A percentile compares a stretch with the other conserved stretches of the same genome.
phyloP scores from a whole-genome alignment of 2,329 filamentous ascomycete genomes.

The Xylariaceae sp. region DNA sequence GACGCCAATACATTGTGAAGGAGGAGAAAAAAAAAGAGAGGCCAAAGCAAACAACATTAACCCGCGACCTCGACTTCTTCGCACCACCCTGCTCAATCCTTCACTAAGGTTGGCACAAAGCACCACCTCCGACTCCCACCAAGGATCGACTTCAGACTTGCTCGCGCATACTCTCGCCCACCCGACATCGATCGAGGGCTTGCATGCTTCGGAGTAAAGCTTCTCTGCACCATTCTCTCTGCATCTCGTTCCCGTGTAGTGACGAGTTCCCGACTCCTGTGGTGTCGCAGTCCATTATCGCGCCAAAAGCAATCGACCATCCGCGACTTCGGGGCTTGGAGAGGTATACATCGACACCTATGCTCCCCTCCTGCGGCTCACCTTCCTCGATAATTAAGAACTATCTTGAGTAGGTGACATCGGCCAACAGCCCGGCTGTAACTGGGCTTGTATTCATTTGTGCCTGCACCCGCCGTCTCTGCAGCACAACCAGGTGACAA shows the following conservation, averaged over 20 bases:
- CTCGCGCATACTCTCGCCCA: slow-evolving; percentile 5
- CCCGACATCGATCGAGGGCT: slow-evolving; percentile 1
- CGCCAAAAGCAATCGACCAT: not conserved
- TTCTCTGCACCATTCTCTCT: slow-evolving; percentile 1
- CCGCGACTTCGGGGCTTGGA: not conserved
- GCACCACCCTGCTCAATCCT: slow-evolving; percentile 11
- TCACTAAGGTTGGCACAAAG: not conserved
- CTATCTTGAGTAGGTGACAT: not conserved
- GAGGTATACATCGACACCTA: not conserved
- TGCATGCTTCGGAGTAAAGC: not conserved
- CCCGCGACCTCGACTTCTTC: slow-evolving; percentile 3
- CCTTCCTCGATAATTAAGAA: not conserved
- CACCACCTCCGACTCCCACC: not conserved
- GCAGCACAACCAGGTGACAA: slow-evolving; percentile 2
- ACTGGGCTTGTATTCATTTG: slow-evolving; percentile 13
- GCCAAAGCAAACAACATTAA: slow-evolving; percentile 3
- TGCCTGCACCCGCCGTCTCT: slow-evolving; percentile 3
- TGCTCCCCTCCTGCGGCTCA: not conserved
- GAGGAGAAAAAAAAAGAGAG: not conserved
- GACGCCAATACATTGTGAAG: not conserved
- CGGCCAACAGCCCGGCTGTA: slow-evolving; percentile 5
- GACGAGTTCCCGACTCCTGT: not conserved
- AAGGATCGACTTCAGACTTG: slow-evolving; percentile 14
- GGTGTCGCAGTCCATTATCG: not conserved
- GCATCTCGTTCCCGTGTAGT: slow-evolving; percentile 2